Evolutionary conservation across 106 monocot genomes (phyloP), one percentile per base, ranked within the genome.

Genomic region (Dactylorhiza incarnata): DNA sequence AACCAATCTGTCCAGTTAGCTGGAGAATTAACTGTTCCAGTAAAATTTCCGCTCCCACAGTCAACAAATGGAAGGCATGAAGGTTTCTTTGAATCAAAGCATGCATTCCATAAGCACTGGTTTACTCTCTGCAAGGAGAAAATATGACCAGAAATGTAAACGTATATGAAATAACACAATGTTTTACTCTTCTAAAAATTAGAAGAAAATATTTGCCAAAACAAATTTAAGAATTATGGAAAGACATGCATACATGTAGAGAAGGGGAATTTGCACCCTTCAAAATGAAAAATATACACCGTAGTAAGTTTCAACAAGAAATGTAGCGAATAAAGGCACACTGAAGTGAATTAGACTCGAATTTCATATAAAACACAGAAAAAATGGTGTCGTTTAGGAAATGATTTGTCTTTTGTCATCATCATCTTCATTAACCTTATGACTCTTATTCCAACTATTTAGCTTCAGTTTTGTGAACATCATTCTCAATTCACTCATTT

Each of bases 121-220:
- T 85, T 80, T 26, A 88, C 80, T 55, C 88, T 85, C 88, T 88
- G 78, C 63, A 77, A 53, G 7, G 66, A 50, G 46, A 85, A 70
- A 25, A 66, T 23, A 58, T 48, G 16, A 11, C 49, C 10, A 43
- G 0, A 52, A 11, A 9, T 52, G 52, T 52, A 52, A 52, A 52
- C 15, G 0, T 52, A 52, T 11, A 17, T 69, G 69, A n/a, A 46
- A 69, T 69, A 66, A 37, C 24, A 8, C 24, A 66, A 7, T 59
- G 2, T 26, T 37, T 66, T 66, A 37, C 66, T 45, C n/a, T 4
- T 20, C 4, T 69, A 45, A 69, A 69, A 69, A 69, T 45, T 13
- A 17, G 7, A 69, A 29, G 9, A 65, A 9, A 59, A 59, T 59
- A 20, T 58, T 59, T 22, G 1, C 19, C 6, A 9, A 37, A 37